Evolutionary conservation across 805 yeast species (phyloP).

Genomic region (Lachancea meyersii): DNA sequence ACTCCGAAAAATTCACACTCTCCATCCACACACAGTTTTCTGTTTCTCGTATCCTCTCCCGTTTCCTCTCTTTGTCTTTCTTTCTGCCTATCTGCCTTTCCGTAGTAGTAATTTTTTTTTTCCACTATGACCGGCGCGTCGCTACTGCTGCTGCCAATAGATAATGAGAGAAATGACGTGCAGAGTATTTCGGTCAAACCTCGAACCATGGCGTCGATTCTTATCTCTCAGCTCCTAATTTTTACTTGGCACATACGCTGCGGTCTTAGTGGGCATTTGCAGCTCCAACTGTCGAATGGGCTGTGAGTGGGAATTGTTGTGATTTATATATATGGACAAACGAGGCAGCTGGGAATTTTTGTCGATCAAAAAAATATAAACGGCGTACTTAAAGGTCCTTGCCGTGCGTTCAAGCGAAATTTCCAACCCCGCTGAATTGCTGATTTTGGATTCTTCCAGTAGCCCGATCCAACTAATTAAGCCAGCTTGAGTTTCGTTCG

Average conservation of each 20-base stretch:
- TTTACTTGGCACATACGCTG: background rate
- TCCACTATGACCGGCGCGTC: background rate
- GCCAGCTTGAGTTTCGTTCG: no score
- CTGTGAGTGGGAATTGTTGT: no score
- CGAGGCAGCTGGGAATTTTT: no score
- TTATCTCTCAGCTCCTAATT: background rate
- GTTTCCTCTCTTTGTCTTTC: background rate
- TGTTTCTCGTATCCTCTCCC: background rate
- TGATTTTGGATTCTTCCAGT: background rate
- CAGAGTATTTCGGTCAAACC: no score
- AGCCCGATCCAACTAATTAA: no score
- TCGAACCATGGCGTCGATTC: background rate
- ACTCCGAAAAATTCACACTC: background rate
- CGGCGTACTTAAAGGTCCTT: no score
- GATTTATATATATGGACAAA: slow-evolving; percentile 1
- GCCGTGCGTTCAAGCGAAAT: slow-evolving; percentile 2
- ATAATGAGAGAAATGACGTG: no score
- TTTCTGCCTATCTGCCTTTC: background rate
- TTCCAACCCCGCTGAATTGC: background rate
- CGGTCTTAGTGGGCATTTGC: background rate
- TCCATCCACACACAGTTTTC: background rate
- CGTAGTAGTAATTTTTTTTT: background rate
- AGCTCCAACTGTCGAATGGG: no score
- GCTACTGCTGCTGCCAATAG: no score
- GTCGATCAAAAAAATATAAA: no score